Evolutionary conservation across 495 filamentous ascomycete genomes (phyloP), one percentile per base, ranked within the genome.

Genomic region (Penicillium lagena): DNA sequence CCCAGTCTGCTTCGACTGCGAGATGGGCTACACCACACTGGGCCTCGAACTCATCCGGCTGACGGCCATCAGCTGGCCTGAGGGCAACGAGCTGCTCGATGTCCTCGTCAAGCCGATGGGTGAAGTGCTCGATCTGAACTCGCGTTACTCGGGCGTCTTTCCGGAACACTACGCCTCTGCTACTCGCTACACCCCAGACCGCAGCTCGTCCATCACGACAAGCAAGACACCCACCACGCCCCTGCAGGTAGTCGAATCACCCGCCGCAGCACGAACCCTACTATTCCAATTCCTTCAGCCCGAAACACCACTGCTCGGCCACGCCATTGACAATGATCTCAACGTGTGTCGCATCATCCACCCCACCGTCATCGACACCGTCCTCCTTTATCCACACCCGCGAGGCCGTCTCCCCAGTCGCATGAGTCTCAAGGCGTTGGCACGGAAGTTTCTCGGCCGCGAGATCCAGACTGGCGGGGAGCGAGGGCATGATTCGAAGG

Each of bases 311-410:
- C 64, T 98, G 6, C 85, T 97, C 35, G 93, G 93, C 14, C 93
- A 98, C 63, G 90, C 87, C 7, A 80, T 97, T 9, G 93, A 97
- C 56, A 98, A 98, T 58, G 93, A 98, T 56, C 75, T 98, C 15
- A 93, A 93, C 58, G 77, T 81, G 11, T 68, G 82, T 37, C 81
- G 93, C 10, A 73, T 98, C 35, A 81, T 94, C 37, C 93, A 98
- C 54, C 85, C 83, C 0, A 83, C 76, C 1, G 74, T 96, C 37
- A 76, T 97, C 51, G 93, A 99, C 64, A 95, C 90, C 2, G 78
- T 86, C 15, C 65, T 96, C 1, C 77, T 96, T 0, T 98, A 78
- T 59, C 90, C 90, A 0, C 86, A 93, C 51, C 77, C 66, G 13
- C 67, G 68, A 3, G 87, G 89, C 9, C 43, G 50, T 11, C 68